Base-by-base conservation (phyloP, 495 filamentous ascomycete genomes). In the Aspergillus cristatus region DNA sequence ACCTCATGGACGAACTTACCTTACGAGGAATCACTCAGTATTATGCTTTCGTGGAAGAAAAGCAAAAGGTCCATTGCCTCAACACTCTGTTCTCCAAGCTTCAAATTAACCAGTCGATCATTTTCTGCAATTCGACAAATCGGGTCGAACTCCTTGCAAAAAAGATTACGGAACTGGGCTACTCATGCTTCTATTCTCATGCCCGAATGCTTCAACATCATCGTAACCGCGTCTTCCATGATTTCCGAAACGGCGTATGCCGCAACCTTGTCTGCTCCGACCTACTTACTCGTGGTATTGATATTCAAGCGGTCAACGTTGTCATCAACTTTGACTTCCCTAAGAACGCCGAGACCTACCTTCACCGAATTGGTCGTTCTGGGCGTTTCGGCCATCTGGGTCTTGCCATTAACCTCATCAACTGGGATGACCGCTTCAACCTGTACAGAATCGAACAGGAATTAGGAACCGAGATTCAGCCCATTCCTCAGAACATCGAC, bases 311-410 rank as follows among this genome's bases (percentile, higher is more conserved):
- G 14, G 91, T 99, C 47, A 99, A 99, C 48, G 91, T 99, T 34
- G 91, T 99, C 48, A 99, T 99, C 72, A 99, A 99, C 62, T 99
- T 99, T 50, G 91, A 99, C 55, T 99, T 99, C 63, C 91, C 91
- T 6, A 99, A 99, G 70, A 97, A 99, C 51, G 93, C 91, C 15
- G 91, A 99, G 62, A 99, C 91, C 0, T 99, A 99, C 57, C 84
- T 99, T 15, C 91, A 99, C 63, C 88, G 91, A 44, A 97, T 99
- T 58, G 91, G 91, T 61, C 84, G 91, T 47, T 99, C 91, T 29
- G 91, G 91, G 40, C 85, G 91, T 38, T 99, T 94, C 55, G 91
- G 91, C 39, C 91, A 99, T 65, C 71, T 97, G 55, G 91, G 91
- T 68, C 71, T 99, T 46, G 91, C 91, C 35, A 99, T 99, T 61